These are phyloP conservation scores for Candida sojae DNA, from an alignment of 1,139 yeast genomes.

Conservation along the genomic window DNA sequence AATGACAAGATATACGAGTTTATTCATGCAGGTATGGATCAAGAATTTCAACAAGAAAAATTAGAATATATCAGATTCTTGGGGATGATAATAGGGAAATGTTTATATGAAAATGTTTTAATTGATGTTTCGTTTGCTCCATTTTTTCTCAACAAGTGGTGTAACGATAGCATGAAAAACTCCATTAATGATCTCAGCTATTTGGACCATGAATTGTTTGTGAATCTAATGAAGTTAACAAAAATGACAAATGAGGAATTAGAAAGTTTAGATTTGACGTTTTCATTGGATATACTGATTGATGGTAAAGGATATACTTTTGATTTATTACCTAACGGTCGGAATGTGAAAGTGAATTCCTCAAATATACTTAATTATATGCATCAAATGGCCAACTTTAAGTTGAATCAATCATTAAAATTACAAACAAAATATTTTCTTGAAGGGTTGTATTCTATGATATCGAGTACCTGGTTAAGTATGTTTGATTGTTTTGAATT, in stretches of 20 bases:
- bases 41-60: slow-evolving; percentile 27
- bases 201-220: slow-evolving; percentile 68
- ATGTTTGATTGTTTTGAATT: slow-evolving; percentile 85
- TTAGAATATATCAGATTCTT: slow-evolving; percentile 57
- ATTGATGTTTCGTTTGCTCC: slow-evolving; percentile 87
- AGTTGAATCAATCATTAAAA: slow-evolving; percentile 63
- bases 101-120: slow-evolving; percentile 81
- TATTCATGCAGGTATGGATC: slow-evolving; percentile 24
- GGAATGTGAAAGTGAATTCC: slow-evolving; percentile 53
- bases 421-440: slow-evolving; percentile 66
- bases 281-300: slow-evolving; percentile 56
- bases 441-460: slow-evolving; percentile 68
- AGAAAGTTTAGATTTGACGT: slow-evolving; percentile 59
- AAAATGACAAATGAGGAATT: slow-evolving; percentile 60
- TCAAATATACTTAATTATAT: slow-evolving; percentile 72
- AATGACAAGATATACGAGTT: slow-evolving; percentile 56
- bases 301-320: slow-evolving; percentile 42
- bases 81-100: slow-evolving; percentile 86
- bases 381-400: slow-evolving; percentile 77
- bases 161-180: slow-evolving; percentile 41
- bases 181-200: slow-evolving; percentile 79
- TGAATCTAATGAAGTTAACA: slow-evolving; percentile 63
- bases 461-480: slow-evolving; percentile 73
- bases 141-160: slow-evolving; percentile 79
- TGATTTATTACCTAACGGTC: slow-evolving; percentile 61